Base-by-base conservation (phyloP, 108 stramenopile species). In the Fragilaria crotonensis region DNA sequence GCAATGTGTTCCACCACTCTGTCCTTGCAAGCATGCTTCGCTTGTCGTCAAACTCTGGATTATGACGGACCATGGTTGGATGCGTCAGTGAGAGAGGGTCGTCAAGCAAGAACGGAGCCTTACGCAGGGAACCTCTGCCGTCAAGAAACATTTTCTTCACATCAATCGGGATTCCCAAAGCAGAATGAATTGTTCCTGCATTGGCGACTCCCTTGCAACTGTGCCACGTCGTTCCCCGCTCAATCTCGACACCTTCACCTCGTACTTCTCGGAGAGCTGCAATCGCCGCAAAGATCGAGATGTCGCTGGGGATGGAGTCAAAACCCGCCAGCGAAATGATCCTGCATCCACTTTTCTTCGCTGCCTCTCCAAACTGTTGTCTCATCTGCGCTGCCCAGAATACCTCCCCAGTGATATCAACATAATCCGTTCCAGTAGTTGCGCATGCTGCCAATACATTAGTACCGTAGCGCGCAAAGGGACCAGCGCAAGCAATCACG, bases 401-500 rank as follows among this genome's bases (percentile, higher is more conserved):
- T 4, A 82, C 73, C 72, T 99, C 96, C 3, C 96, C 95, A 1
- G 96, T 97, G 48, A 96, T 87, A 67, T 99, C 98, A 5, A 71
- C 73, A 68, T 92, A 95, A 71, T 95, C 75, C 9, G 89, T 77
- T 18, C 96, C 96, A 52, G 56, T 29, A 48, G 69, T 45, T 4
- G 76, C 95, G 60, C 96, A 96, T 4, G 80, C 81, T 2, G 66
- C 68, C 18, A 97, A 95, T 21, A 97, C 63, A 32, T 59, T 57
- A 4, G 59, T 57, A 18, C 91, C 90, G 63, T 90, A 95, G 30
- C 51, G 62, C n/a, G 33, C 47, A 55, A 87, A 98, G 0, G 97
- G 97, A 5, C 98, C 98, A 11, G 84, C 96, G 31, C 79, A 67
- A 3, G 81, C 64, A 25, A 88, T 58, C 18, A 98, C 72, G 2